A percentile compares a stretch with the other conserved stretches of the same genome.
These are phyloP conservation scores for Rostrohypoxylon terebratum DNA, from an alignment of 495 filamentous ascomycete species.

Conservation along the genomic window DNA sequence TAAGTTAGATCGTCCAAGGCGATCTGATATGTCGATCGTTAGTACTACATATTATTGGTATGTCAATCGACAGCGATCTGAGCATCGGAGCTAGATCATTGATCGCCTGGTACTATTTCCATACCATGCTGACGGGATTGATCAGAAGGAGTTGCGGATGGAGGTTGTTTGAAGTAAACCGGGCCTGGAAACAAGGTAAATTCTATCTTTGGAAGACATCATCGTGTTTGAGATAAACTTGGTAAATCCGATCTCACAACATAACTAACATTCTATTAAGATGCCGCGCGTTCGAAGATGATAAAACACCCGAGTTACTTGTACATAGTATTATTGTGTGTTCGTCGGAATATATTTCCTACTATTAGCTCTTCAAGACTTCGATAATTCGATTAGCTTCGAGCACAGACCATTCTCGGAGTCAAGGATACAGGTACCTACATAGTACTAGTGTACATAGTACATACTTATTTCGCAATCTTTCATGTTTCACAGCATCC, in stretches of 20 bases:
- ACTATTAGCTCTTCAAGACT: not conserved
- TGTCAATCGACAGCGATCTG: slow-evolving; percentile 37
- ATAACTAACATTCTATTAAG: not conserved
- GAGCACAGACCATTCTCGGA: slow-evolving; percentile 26
- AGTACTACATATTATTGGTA: no score
- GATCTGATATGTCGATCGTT: slow-evolving; percentile 37
- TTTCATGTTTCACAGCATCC: slow-evolving; percentile 36
- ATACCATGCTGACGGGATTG: slow-evolving; percentile 27
- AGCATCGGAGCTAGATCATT: not conserved
- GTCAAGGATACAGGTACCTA: slow-evolving; percentile 1
- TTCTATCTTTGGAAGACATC: slow-evolving; percentile 11
- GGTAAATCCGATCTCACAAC: not conserved
- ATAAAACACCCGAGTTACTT: slow-evolving; percentile 24
- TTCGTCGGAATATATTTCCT: slow-evolving; percentile 30
- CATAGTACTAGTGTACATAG: not conserved
- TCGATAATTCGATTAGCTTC: not conserved
- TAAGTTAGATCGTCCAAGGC: slow-evolving; percentile 34
- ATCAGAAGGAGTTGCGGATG: slow-evolving; percentile 20
- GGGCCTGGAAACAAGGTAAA: not conserved
- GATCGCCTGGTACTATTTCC: slow-evolving; percentile 24
- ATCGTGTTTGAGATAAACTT: slow-evolving; percentile 26
- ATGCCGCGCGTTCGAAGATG: slow-evolving; percentile 34
- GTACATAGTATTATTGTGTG: not conserved
- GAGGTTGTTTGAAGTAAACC: slow-evolving; percentile 8
- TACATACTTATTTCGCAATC: slow-evolving; percentile 31